Evolutionary conservation across 345 rosid species (phyloP).

Genomic region (Murraya koenigii): DNA sequence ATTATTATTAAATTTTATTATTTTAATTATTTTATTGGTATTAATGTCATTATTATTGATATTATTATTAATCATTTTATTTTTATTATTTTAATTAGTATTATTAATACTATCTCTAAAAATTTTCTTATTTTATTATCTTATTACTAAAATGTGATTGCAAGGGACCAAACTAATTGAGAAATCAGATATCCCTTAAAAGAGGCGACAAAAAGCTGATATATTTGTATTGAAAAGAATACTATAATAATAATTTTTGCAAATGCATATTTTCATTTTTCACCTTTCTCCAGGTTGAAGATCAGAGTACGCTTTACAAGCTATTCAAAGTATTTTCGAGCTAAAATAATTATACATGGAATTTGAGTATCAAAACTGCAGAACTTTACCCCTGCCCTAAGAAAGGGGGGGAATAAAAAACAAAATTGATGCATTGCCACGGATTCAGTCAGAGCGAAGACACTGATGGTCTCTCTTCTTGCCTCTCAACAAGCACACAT

Average conservation of each 20-base stretch:
- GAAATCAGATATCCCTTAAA: too few relatives aligned
- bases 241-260: neutral
- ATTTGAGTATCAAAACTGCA: neutral
- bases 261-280: neutral
- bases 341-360: conserved; percentile 11
- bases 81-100: too few relatives aligned
- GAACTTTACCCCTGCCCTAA: conserved; percentile 9
- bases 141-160: too few relatives aligned
- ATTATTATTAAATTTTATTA: too few relatives aligned
- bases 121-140: too few relatives aligned
- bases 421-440: neutral
- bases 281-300: neutral
- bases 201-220: too few relatives aligned
- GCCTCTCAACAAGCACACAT: conserved; percentile 51
- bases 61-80: too few relatives aligned
- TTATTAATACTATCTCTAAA: too few relatives aligned
- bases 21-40: too few relatives aligned
- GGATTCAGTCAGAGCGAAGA: conserved; percentile 40
- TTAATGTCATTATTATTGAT: too few relatives aligned
- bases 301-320: conserved; percentile 22
- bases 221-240: neutral
- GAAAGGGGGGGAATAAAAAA: neutral
- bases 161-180: too few relatives aligned
- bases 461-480: conserved; percentile 66
- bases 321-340: neutral